These are phyloP conservation scores for Cadophora malorum DNA, from an alignment of 2,329 filamentous ascomycete genomes.

Conservation along the genomic window DNA sequence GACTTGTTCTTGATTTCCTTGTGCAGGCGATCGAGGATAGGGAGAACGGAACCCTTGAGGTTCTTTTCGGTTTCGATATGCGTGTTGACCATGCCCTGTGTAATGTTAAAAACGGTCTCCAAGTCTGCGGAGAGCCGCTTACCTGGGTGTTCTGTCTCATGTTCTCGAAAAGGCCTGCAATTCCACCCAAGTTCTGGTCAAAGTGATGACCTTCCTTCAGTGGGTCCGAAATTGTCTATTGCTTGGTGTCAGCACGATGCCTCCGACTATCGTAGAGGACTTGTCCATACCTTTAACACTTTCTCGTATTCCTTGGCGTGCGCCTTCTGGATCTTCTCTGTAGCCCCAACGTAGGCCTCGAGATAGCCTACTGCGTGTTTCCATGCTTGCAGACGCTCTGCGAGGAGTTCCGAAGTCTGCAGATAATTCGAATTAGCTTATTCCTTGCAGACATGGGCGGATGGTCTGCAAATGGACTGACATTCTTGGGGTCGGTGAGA, in stretches of 20 bases:
- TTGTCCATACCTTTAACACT: slow-evolving; percentile 73
- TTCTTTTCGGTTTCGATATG: slow-evolving; percentile 92
- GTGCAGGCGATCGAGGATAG: slow-evolving; percentile 88
- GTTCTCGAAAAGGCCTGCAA: slow-evolving; percentile 92
- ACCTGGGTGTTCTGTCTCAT: slow-evolving; percentile 88
- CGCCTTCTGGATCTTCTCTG: slow-evolving; percentile 83
- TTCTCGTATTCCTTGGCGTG: slow-evolving; percentile 96
- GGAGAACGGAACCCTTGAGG: slow-evolving; percentile 84
- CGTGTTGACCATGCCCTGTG: slow-evolving; percentile 80
- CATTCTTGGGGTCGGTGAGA: slow-evolving; percentile 41
- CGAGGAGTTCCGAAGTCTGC: slow-evolving; percentile 81
- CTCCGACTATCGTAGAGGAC: background rate
- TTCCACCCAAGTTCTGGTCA: slow-evolving; percentile 83
- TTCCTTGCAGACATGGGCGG: background rate
- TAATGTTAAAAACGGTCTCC: background rate
- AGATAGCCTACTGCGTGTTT: slow-evolving; percentile 92
- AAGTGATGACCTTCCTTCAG: slow-evolving; percentile 93
- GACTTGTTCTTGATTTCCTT: slow-evolving; percentile 96
- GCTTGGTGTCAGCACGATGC: background rate
- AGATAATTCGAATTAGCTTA: slow-evolving; percentile 23
- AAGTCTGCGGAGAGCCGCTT: slow-evolving; percentile 31
- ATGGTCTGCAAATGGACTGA: slow-evolving; percentile 31
- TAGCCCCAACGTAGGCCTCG: slow-evolving; percentile 85
- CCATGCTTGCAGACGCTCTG: slow-evolving; percentile 91
- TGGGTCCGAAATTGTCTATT: slow-evolving; percentile 80